These are phyloP conservation scores for Calocybe cyanea DNA, from an alignment of 768 basidiomycete genomes.

Conservation along the genomic window DNA sequence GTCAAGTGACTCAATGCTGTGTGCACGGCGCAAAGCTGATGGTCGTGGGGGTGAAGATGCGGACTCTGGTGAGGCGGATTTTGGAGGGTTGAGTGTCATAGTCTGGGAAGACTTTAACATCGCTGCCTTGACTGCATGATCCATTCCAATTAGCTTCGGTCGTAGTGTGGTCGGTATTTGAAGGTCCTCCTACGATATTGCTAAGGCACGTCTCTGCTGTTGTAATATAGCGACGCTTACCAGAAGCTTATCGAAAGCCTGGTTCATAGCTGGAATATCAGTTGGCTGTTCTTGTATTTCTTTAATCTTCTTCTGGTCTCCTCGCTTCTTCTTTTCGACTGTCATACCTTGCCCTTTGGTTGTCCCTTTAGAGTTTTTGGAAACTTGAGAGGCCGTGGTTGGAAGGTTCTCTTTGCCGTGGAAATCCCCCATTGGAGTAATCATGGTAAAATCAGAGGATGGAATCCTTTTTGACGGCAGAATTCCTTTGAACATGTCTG, in stretches of 20 bases:
- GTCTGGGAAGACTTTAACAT: constrained; percentile 86
- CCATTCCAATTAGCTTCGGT: constrained; percentile 77
- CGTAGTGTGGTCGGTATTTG: constrained; percentile 80
- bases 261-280: constrained; percentile 43
- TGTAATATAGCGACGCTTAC: constrained; percentile 38
- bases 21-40: constrained; percentile 54
- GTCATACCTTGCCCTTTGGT: constrained; percentile 30
- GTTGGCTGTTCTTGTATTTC: constrained; percentile 8
- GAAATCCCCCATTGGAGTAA: constrained; percentile 51
- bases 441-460: constrained; percentile 70
- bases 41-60: constrained; percentile 49
- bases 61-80: constrained; percentile 27
- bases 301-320: constrained; percentile 21
- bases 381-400: constrained; percentile 7
- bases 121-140: constrained; percentile 81
- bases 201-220: constrained; percentile 2
- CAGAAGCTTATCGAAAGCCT: constrained; percentile 79
- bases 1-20: constrained; percentile 68
- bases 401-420: constrained; percentile 69
- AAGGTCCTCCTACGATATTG: constrained; percentile 65
- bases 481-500: constrained; percentile 80
- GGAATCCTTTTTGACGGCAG: constrained; percentile 65
- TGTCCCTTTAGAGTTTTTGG: constrained; percentile 15
- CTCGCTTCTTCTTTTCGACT: constrained; percentile 37
- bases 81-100: constrained; percentile 40